Conservation (phyloP, 2,329 filamentous ascomycete species). For the Zymoseptoria pseudotritici region DNA sequence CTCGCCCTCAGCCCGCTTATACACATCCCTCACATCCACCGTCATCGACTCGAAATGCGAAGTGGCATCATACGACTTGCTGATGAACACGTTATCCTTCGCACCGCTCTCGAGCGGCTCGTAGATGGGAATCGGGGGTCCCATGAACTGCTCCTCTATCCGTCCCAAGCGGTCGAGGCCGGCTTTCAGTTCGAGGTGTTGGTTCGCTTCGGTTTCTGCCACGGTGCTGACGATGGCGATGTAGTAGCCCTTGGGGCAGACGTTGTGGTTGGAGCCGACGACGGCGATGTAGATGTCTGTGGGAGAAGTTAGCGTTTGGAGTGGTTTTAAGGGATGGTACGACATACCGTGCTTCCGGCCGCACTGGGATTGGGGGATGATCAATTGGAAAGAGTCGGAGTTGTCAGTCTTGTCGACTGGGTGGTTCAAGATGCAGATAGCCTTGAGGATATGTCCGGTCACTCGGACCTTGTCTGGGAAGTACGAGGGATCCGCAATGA, state of each 20-base stretch:
- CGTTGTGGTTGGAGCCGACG: conserved; percentile 92
- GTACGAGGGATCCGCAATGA: conserved; percentile 93
- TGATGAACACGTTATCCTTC: conserved; percentile 91
- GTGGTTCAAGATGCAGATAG: conserved; percentile 96
- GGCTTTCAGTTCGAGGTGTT: conserved; percentile 88
- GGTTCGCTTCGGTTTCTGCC: conserved; percentile 82
- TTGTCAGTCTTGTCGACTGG: conserved; percentile 84
- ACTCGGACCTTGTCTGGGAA: conserved; percentile 85
- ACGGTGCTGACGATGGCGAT: conserved; percentile 98
- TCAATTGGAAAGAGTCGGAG: conserved; percentile 84
- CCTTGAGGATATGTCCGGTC: conserved; percentile 83
- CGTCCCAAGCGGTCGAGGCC: conserved; percentile 86
- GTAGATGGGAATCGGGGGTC: conserved; percentile 84
- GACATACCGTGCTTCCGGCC: conserved; percentile 84
- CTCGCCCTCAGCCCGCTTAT: conserved; percentile 72
- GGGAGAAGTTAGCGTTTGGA: conserved; percentile 11
- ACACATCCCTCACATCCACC: conserved; percentile 94
- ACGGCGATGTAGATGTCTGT: conserved; percentile 93
- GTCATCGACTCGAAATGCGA: conserved; percentile 94
- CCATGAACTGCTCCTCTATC: conserved; percentile 97
- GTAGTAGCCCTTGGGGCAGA: conserved; percentile 98
- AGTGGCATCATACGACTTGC: conserved; percentile 96
- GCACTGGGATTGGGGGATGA: conserved; percentile 96
- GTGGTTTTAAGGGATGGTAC: not conserved
- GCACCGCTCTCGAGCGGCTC: conserved; percentile 76